A percentile compares a stretch with the other conserved stretches of the same genome.
These are phyloP conservation scores for Kodamaea jinghongensis DNA, from an alignment of 805 yeast species.

Conservation along the genomic window DNA sequence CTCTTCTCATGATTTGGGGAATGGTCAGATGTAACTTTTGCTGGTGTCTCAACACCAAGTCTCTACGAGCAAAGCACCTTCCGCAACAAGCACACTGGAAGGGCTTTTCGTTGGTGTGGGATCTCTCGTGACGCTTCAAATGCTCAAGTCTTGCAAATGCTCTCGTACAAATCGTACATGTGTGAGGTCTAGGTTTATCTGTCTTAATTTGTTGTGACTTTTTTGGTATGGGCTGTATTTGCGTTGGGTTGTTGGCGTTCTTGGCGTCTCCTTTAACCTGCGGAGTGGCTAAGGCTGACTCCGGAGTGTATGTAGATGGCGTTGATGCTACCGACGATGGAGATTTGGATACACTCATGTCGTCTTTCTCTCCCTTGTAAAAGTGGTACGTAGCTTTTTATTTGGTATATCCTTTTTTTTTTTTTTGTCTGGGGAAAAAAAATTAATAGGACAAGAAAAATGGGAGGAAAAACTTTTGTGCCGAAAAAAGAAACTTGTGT, in stretches of 20 bases:
- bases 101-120: constrained; percentile 88
- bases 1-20: constrained; percentile 40
- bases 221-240: constrained; percentile 73
- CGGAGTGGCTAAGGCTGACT: constrained; percentile 5
- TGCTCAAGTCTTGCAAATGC: constrained; percentile 96
- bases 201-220: constrained; percentile 82
- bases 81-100: constrained; percentile 96
- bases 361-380: not conserved
- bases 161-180: constrained; percentile 86
- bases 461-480: not conserved
- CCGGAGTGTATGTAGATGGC: constrained; percentile 9
- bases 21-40: constrained; percentile 77
- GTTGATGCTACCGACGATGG: constrained; percentile 12
- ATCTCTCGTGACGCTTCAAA: constrained; percentile 83
- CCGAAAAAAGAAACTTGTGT: not conserved
- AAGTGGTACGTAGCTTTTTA: constrained; percentile 2
- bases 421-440: constrained; percentile 2
- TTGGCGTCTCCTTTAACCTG: constrained; percentile 2
- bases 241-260: constrained; percentile 5
- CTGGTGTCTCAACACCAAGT: constrained; percentile 85
- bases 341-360: constrained; percentile 14
- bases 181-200: constrained; percentile 91
- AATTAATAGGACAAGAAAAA: not conserved
- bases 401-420: constrained; percentile 2
- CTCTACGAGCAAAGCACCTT: constrained; percentile 90